These are phyloP conservation scores for Furcasterigmium furcatum DNA, from an alignment of 2,329 filamentous ascomycete genomes.

Conservation along the genomic window DNA sequence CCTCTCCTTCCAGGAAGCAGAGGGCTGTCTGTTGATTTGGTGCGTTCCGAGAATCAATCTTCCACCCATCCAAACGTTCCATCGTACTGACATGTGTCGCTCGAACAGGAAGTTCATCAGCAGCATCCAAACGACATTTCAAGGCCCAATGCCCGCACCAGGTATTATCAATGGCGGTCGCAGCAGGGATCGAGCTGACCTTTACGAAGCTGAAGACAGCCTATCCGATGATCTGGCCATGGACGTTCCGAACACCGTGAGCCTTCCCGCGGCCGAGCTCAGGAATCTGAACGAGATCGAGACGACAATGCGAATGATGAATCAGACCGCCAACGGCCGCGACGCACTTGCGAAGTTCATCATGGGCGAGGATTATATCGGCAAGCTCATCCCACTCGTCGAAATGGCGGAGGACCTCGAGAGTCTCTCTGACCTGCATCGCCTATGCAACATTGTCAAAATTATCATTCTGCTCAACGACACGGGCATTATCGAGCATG, in stretches of 20 bases:
- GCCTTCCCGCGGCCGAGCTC: slow-evolving; percentile 77
- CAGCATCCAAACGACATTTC: slow-evolving; percentile 74
- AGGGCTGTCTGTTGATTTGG: slow-evolving; percentile 93
- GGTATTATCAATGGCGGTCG: slow-evolving; percentile 41
- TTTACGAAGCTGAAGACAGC: slow-evolving; percentile 63
- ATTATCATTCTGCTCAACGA: slow-evolving; percentile 92
- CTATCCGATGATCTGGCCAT: slow-evolving; percentile 82
- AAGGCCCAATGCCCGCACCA: slow-evolving; percentile 53
- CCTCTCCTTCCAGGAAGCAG: slow-evolving; percentile 94
- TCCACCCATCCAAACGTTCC: not conserved
- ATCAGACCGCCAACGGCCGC: slow-evolving; percentile 69
- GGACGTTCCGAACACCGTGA: slow-evolving; percentile 68
- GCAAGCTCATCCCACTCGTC: slow-evolving; percentile 81
- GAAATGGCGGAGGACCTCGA: slow-evolving; percentile 89
- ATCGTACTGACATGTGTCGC: slow-evolving; percentile 19
- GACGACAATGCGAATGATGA: slow-evolving; percentile 75
- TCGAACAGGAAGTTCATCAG: slow-evolving; percentile 80
- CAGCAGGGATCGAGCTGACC: slow-evolving; percentile 18
- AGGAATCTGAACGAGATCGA: slow-evolving; percentile 83
- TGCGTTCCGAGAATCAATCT: slow-evolving; percentile 33
- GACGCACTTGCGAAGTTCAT: slow-evolving; percentile 87
- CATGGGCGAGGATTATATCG: slow-evolving; percentile 80
- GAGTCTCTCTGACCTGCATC: slow-evolving; percentile 80
- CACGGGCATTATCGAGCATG: slow-evolving; percentile 88
- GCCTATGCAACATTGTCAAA: slow-evolving; percentile 98